Conservation (phyloP, 2,329 filamentous ascomycete genomes). For the Xylariaceae sp. region DNA sequence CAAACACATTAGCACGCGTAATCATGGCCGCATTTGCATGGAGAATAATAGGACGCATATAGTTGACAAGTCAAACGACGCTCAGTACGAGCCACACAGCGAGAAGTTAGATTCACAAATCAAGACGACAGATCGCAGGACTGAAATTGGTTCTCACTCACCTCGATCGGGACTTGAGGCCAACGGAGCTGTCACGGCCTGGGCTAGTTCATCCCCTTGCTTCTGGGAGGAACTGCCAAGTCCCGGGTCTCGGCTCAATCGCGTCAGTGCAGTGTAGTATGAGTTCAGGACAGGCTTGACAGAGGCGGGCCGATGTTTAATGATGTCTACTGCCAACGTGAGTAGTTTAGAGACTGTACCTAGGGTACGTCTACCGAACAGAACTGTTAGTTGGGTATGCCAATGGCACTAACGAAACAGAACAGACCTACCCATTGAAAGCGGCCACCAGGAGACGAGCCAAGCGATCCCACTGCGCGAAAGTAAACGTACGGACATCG, state of each 20-base stretch:
- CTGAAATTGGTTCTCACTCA: conserved; percentile 13
- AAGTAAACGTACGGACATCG: conserved; percentile 17
- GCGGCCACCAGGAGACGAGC: conserved; percentile 26
- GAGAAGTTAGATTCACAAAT: too few relatives aligned
- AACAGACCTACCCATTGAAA: conserved; percentile 25
- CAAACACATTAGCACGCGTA: too few relatives aligned
- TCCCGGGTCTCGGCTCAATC: conserved; percentile 29
- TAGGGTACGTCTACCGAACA: conserved; percentile 19
- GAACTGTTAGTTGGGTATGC: conserved; percentile 8
- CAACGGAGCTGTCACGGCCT: conserved; percentile 25
- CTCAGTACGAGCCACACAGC: too few relatives aligned
- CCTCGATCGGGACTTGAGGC: conserved; percentile 12
- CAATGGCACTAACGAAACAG: background rate
- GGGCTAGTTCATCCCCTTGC: conserved; percentile 17
- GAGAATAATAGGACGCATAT: too few relatives aligned
- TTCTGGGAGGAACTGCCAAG: conserved; percentile 13
- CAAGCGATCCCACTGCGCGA: conserved; percentile 22
- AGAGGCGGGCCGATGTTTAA: conserved; percentile 26
- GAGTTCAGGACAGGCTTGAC: conserved; percentile 25
- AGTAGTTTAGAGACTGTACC: conserved; percentile 31
- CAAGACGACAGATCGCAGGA: too few relatives aligned
- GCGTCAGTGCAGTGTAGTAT: conserved; percentile 41
- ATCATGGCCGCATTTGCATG: too few relatives aligned
- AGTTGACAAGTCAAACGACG: background rate
- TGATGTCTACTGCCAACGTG: conserved; percentile 33